These are phyloP conservation scores for Drosera capensis DNA, from an alignment of 148 eudicot genomes.

Conservation along the genomic window DNA sequence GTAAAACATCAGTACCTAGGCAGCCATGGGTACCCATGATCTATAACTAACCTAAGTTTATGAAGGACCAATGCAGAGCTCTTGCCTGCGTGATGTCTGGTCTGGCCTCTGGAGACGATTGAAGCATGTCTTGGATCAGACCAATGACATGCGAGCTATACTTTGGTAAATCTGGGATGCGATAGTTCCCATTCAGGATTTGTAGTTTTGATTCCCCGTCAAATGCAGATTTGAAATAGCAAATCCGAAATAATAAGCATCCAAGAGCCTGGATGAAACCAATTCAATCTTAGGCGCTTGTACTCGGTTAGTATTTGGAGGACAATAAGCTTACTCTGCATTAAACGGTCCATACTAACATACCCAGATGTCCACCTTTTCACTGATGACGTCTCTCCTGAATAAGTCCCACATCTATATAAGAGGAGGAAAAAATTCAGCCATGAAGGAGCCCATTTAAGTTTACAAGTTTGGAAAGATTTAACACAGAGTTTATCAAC, in stretches of 20 bases:
- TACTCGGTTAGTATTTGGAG: background rate
- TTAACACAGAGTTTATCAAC: constrained; percentile 29
- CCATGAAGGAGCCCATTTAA: constrained; percentile 4
- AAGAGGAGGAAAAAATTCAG: constrained; percentile 25
- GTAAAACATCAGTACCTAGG: constrained; percentile 16
- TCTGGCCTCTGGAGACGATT: constrained; percentile 82
- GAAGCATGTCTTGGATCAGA: constrained; percentile 79
- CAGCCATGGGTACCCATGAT: constrained; percentile 17
- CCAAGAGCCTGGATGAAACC: constrained; percentile 62
- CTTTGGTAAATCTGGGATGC: constrained; percentile 87
- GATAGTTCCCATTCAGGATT: constrained; percentile 85
- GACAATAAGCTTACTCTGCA: no score
- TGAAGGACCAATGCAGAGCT: constrained; percentile 68
- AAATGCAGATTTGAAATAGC: constrained; percentile 94
- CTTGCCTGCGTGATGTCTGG: constrained; percentile 99
- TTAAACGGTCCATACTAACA: constrained; percentile 30
- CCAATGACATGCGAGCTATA: constrained; percentile 58
- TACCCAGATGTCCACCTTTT: constrained; percentile 99
- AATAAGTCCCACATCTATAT: constrained; percentile 93
- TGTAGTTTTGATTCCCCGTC: constrained; percentile 99
- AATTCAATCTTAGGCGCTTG: background rate
- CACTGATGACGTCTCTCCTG: constrained; percentile 74
- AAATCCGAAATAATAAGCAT: constrained; percentile 84
- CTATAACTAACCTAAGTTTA: constrained; percentile 71
- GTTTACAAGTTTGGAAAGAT: constrained; percentile 1